Evolutionary conservation across 805 yeast species (phyloP), one percentile per base, ranked within the genome.

Genomic region (Lachancea mirantina): DNA sequence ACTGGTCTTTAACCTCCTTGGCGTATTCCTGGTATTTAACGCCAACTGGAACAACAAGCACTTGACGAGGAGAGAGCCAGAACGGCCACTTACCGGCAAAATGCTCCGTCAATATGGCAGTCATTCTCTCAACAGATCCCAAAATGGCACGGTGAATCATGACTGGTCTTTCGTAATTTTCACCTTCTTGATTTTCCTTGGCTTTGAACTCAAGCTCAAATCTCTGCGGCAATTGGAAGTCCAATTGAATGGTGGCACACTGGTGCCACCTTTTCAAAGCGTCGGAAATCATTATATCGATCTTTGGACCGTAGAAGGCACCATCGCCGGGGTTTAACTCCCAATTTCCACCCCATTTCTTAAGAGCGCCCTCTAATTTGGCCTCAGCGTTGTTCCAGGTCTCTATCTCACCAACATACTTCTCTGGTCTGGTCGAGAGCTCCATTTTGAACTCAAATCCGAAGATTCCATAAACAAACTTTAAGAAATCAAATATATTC

Each of bases 31-130:
- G 77, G 70, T 80, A 89, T 62, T 84, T 85, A 44, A 83, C 94
- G 55, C 96, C 96, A 50, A 92, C 96, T 49, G 98, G 98, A 19
- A 92, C 92, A 52, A 92, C 94, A 50, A 89, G 70, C 38, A 89
- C 74, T 68, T 92, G 99, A 69, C 98, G 82, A 55, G 99, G 99
- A n/a, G 97, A 88, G 58, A 92, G 72, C 98, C 98, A 92, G 74
- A 92, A 84, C 55, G 99, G 99, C 99, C 99, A 92, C 62, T 87
- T 92, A 55, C 99, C 99, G 57, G 88, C 95, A 66, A 72, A 92
- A 68, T 92, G 98, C 66, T 92, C 99, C 39, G 95, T 88, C 62
- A 92, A 76, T 50, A 92, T 89, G 43, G 96, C 98, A 43, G 95
- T 84, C 97, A 92, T 88, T 73, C 99, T 84, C 72, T 92, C 99